Conservation (phyloP, 257 asterid genomes). For the Solanum etuberosum region DNA sequence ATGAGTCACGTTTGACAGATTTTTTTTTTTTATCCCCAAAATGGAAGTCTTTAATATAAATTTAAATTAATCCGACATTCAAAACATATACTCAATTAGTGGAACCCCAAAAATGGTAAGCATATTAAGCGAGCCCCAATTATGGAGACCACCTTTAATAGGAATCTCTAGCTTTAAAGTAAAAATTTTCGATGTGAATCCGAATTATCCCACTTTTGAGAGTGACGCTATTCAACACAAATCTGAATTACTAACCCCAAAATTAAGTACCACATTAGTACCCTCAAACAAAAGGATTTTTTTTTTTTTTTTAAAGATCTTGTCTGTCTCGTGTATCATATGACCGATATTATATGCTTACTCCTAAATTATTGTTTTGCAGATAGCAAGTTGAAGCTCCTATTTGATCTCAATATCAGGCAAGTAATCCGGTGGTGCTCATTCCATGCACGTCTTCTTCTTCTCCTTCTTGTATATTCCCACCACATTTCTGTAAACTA, state of each 20-base stretch:
- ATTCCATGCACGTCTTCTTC: neutral
- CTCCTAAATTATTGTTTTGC: neutral
- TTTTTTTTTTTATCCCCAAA: neutral
- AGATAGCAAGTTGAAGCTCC: neutral
- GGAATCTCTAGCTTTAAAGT: neutral
- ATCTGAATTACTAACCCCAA: neutral
- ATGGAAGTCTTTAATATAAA: too few relatives aligned
- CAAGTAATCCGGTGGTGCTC: neutral
- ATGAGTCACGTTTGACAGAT: too few relatives aligned
- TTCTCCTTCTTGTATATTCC: neutral
- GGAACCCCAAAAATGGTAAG: neutral
- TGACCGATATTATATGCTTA: neutral
- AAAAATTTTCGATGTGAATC: accelerated
- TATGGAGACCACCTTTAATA: neutral
- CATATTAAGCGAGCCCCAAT: neutral
- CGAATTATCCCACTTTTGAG: accelerated
- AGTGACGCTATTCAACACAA: too few relatives aligned
- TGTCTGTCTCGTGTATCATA: neutral
- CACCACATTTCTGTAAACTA: neutral
- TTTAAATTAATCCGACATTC: too few relatives aligned
- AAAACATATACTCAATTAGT: neutral
- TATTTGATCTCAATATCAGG: neutral
- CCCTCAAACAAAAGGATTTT: neutral
- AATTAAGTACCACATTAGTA: neutral
- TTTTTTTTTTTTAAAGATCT: too few relatives aligned